A percentile compares a stretch with the other conserved stretches of the same genome.
phyloP scores from a whole-genome alignment of 116 monocot species.

The Trichopus zeylanicus region DNA sequence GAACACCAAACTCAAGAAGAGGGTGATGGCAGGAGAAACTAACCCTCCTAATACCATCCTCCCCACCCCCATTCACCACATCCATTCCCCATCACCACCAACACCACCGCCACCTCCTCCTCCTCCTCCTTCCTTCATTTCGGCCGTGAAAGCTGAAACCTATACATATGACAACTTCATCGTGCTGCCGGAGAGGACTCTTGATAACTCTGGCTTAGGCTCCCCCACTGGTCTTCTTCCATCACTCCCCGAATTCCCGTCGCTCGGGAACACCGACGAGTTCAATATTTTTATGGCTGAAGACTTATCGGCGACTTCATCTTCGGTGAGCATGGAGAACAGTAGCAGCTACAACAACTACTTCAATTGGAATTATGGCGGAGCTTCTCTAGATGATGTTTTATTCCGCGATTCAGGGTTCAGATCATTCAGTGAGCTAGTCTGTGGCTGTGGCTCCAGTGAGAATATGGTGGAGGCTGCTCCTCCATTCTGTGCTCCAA shows the following conservation, averaged over 20 bases:
- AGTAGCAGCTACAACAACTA: not conserved
- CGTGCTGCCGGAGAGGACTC: not conserved
- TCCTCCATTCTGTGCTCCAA: not conserved
- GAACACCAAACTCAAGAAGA: constrained; percentile 73
- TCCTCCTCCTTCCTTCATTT: not conserved
- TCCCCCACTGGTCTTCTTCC: not conserved
- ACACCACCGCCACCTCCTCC: too few species aligned
- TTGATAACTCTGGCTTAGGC: not conserved
- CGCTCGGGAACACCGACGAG: not conserved
- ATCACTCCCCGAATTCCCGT: too few species aligned
- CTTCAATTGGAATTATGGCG: not conserved
- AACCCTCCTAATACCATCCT: too few species aligned
- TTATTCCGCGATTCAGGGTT: not conserved
- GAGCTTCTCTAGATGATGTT: not conserved
- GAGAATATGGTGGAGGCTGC: not conserved
- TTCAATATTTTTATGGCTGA: not conserved
- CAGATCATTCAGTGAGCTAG: not conserved
- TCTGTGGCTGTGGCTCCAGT: not conserved
- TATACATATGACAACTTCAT: not conserved
- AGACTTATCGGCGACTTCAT: constrained; percentile 7
- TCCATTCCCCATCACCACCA: not conserved
- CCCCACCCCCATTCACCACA: constrained; percentile 2
- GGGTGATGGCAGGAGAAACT: too few species aligned
- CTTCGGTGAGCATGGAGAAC: constrained; percentile 10
- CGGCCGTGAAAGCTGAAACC: not conserved